Base-by-base conservation (phyloP, 306 rosid species). In the Glycine tomentella region DNA sequence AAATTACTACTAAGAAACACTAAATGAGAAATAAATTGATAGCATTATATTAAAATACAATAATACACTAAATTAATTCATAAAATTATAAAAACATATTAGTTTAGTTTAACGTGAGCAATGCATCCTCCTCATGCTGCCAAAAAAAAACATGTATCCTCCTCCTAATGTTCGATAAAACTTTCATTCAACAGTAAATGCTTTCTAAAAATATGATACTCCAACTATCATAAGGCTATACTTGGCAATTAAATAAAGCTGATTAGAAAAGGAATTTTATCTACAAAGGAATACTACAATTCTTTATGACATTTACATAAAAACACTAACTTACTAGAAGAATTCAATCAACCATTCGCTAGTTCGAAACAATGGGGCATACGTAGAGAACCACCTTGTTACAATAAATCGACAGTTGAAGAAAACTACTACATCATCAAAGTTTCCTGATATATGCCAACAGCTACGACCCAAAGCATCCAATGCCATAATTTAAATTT, bases 391-490 rank as follows among this genome's bases (percentile, higher is more conserved):
- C 40, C 2, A 3, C 40, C 40, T 36, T 0, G 40, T 36, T 36
- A 36, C 40, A 36, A 36, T 36, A 36, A 36, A 36, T 36, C 40
- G 40, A 36, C 40, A 36, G 4, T 36, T 36, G 40, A 36, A 42
- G 45, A 42, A 42, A 42, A 42, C 45, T 6, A 42, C 61, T 25
- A 48, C 25, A 0, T 45, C 48, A 13, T 45, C 48, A 13, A 36
- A 62, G 55, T 80, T 75, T 79, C 82, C 79, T 62, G 57, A 75
- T 82, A 69, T 78, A 82, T 74, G 73, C 76, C 84, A 74, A 68
- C 78, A 56, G 52, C 77, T 68, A 52, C 16, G 15, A 9, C 78
- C 49, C 81, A 78, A 59, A 64, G 50, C 82, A 70, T 58, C 62
- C 71, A 31, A 25, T 25, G 31, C 31, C 31, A 2, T 25, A 25